These are phyloP conservation scores for Lactifluus piperatus DNA, from an alignment of 768 basidiomycete genomes.

Conservation along the genomic window DNA sequence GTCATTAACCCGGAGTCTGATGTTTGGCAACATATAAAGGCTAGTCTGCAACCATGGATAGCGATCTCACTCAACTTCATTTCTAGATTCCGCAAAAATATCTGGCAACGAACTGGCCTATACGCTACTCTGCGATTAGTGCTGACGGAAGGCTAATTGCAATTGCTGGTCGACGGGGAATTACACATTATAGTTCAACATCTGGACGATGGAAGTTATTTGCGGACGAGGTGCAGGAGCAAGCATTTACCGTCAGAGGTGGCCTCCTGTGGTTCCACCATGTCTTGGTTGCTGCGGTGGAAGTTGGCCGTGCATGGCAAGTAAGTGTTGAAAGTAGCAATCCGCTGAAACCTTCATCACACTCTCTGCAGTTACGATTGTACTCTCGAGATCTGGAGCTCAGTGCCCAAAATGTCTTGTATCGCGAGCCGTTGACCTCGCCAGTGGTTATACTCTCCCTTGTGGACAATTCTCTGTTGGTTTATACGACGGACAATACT, in stretches of 20 bases:
- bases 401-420: slow-evolving; percentile 71
- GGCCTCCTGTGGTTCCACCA: slow-evolving; percentile 97
- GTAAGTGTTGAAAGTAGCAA: slow-evolving; percentile 30
- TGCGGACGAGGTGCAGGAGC: slow-evolving; percentile 70
- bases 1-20: slow-evolving; percentile 97
- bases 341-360: slow-evolving; percentile 6
- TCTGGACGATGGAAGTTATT: slow-evolving; percentile 96
- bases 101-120: slow-evolving; percentile 86
- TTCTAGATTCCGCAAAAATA: slow-evolving; percentile 81
- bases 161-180: slow-evolving; percentile 81
- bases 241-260: slow-evolving; percentile 79
- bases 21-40: slow-evolving; percentile 97
- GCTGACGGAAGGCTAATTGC: slow-evolving; percentile 88
- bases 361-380: slow-evolving; percentile 60
- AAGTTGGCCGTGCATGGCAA: slow-evolving; percentile 71
- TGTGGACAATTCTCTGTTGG: slow-evolving; percentile 90
- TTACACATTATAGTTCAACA: slow-evolving; percentile 88
- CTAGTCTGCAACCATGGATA: background rate
- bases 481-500: slow-evolving; percentile 92
- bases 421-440: slow-evolving; percentile 66
- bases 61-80: background rate
- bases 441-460: slow-evolving; percentile 83
- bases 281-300: slow-evolving; percentile 85
- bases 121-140: slow-evolving; percentile 85
- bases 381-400: slow-evolving; percentile 92